These are phyloP conservation scores for Colletotrichum sp. DNA, from an alignment of 2,329 filamentous ascomycete genomes.

Conservation along the genomic window DNA sequence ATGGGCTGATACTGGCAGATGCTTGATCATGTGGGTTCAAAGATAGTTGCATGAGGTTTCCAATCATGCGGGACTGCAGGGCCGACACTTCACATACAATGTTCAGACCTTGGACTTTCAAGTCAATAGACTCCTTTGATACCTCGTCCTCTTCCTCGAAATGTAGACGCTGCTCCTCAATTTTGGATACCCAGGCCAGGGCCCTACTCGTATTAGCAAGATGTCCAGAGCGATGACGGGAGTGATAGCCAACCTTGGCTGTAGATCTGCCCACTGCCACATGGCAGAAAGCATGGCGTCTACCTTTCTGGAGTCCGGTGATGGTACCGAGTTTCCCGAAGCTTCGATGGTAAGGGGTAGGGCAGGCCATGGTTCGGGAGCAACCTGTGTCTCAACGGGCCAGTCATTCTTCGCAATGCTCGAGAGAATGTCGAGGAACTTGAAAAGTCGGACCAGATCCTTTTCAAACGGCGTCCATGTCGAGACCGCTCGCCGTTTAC, in stretches of 20 bases:
- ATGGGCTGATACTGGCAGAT: background rate
- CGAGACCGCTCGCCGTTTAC: background rate
- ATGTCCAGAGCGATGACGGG: accelerated
- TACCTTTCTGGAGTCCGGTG: background rate
- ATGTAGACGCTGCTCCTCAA: background rate
- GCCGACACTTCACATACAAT: background rate
- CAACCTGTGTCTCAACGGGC: background rate
- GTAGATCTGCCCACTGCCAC: background rate
- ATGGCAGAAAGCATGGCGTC: background rate
- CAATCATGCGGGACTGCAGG: background rate
- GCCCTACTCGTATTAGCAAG: background rate
- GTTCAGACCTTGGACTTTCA: background rate
- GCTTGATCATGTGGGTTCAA: background rate
- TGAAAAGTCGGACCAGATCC: background rate
- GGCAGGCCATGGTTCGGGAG: background rate
- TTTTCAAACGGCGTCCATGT: background rate
- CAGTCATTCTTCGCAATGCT: background rate
- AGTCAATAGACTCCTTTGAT: background rate
- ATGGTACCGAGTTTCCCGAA: background rate
- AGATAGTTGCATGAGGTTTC: background rate
- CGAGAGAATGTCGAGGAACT: background rate
- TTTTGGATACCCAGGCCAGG: background rate
- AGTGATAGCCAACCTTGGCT: background rate
- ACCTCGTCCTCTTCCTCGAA: background rate
- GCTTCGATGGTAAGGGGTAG: background rate